Conservation (phyloP, 805 yeast species). For the Nakazawaea ishiwadae region DNA sequence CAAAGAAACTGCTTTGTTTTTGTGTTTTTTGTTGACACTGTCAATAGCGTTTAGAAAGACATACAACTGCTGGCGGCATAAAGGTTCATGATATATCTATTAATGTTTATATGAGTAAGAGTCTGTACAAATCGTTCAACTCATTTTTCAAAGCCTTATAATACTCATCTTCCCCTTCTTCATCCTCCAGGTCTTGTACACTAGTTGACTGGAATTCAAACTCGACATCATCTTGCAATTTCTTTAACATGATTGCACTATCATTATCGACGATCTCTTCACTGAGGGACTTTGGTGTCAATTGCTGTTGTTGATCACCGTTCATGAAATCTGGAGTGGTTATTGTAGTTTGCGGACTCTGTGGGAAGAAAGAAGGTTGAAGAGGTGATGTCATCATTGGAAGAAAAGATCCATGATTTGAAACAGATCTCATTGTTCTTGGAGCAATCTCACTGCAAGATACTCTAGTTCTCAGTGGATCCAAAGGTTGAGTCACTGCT, state of each 20-base stretch:
- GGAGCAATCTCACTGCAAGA: constrained; percentile 23
- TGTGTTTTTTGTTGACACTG: no score
- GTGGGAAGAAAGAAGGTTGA: no score
- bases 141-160: not conserved
- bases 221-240: not conserved
- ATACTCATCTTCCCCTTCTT: not conserved
- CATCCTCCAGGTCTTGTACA: not conserved
- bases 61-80: no score
- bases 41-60: no score
- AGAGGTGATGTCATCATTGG: constrained; percentile 1
- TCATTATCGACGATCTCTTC: not conserved
- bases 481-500: not conserved
- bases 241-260: not conserved
- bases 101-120: no score
- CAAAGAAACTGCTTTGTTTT: no score
- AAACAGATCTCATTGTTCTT: constrained; percentile 13
- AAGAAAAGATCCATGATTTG: not conserved
- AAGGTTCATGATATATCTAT: no score
- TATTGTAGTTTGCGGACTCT: no score
- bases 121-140: not conserved
- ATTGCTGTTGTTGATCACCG: no score
- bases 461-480: constrained; percentile 9
- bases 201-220: not conserved
- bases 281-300: not conserved
- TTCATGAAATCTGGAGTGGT: no score